Base-by-base conservation (phyloP, 306 rosid genomes). In the Dalbergia cochinchinensis region DNA sequence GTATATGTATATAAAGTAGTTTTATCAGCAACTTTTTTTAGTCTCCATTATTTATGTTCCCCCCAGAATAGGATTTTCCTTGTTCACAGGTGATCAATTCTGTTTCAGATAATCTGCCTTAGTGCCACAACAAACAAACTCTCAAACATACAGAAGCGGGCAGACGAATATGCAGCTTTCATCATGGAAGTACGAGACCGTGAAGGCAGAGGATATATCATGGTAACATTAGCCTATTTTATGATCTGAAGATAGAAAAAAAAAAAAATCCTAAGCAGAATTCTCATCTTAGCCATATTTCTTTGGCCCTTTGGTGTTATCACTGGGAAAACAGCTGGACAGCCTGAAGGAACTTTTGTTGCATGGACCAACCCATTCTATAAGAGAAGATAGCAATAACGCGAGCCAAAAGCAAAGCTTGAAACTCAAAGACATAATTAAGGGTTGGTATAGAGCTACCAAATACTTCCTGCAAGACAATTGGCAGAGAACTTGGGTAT, bases 101-200 rank as follows among this genome's bases (percentile, higher is more conserved):
- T 66, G 69, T 55, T 80, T 70, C 85, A 91, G 92, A 91, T 91
- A 47, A 85, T 91, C 79, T 64, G 87, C 83, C 86, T 89, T 31
- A 89, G 91, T 19, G 95, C 92, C 78, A 84, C 92, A 75, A 83
- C 91, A 77, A 91, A 91, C 88, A 85, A 87, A 18, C 91, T 91
- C 5, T 19, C 91, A 72, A 89, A 82, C 85, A 85, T 91, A 71
- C 90, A 89, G 87, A 82, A 69, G 54, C 92, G 84, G 71, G 91
- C 92, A 71, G 88, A 87, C 61, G 95, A 91, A 66, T 91, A 89
- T 83, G 95, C 95, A 0, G 95, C 95, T 65, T 72, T 91, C 78
- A 87, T 91, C 78, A 89, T 91, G 95, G 95, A 91, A 76, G 95
- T 89, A 77, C 77, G 89, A 53, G 95, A 91, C 81, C 91, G 90